Base-by-base conservation (phyloP, 768 basidiomycete genomes). In the Kwoniella mangroviensis region DNA sequence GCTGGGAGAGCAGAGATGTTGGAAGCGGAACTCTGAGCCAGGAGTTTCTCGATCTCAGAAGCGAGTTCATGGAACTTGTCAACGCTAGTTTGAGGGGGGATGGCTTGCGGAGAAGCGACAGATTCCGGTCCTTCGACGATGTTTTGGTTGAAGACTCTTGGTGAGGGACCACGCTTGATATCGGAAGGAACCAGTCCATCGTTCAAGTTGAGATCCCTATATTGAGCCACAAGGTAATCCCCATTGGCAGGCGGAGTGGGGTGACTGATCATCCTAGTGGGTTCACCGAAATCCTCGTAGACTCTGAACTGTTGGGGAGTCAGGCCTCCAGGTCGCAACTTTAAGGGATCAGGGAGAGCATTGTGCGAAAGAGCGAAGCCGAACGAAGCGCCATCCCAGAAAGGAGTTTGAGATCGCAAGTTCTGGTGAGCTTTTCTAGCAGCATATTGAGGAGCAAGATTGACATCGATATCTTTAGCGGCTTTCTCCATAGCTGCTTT, bases 401-500 rank as follows among this genome's bases (percentile, higher is more conserved):
- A 98, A 1, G 90, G 87, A 75, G 92, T 91, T 34, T 68, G 68
- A 43, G 67, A 74, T 63, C 77, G 63, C 3, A 73, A 67, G 51
- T 76, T 94, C 66, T 93, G 88, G 81, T 98, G 94, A 57, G 91
- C 89, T 67, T 92, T 88, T 64, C 97, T 88, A 56, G 87, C 86
- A 42, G 94, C 91, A 78, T 94, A 97, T 11, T 94, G 91, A 26
- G 88, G 72, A 2, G 88, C 86, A 70, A 99, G 92, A 24, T 89
- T 90, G 71, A 96, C 94, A 80, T 99, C 97, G 7, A 97, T 92
- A 76, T 98, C 97, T 3, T 89, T 87, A 62, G 93, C 88, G 7
- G 95, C 95, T 68, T 93, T 89, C 77, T 98, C 95, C 92, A 97
- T 97, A 0, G 97, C 97, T 5, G 95, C 95, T 77, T 93, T 95